phyloP scores from a whole-genome alignment of 73 alveolate genomes.

The Durusdinium trenchii region DNA sequence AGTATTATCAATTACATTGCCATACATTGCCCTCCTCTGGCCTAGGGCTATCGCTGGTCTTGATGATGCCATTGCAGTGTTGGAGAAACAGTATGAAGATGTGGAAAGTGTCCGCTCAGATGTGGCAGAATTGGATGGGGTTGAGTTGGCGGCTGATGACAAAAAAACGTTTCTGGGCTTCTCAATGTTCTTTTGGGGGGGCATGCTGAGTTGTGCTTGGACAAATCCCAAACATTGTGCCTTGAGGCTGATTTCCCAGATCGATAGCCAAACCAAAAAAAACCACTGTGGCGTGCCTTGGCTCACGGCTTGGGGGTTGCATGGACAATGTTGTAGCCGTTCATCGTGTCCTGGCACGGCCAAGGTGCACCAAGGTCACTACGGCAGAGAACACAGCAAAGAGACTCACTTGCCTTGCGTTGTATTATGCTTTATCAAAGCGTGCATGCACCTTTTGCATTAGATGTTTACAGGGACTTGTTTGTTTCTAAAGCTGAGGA shows the following conservation, averaged over 20 bases:
- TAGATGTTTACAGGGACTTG: too few species aligned
- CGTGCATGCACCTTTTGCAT: too few species aligned
- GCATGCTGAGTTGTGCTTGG: background rate
- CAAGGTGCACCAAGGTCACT: constrained; percentile 28
- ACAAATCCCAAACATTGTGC: background rate
- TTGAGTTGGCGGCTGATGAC: background rate
- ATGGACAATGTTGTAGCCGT: background rate
- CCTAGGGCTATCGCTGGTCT: background rate
- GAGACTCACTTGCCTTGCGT: background rate
- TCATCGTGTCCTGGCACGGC: background rate
- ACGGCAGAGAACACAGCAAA: background rate
- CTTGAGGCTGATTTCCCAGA: background rate
- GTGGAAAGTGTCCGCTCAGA: background rate
- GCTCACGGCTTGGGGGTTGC: background rate
- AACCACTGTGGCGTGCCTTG: background rate
- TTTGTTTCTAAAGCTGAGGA: too few species aligned
- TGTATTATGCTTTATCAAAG: too few species aligned
- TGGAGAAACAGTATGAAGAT: background rate
- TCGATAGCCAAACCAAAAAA: background rate
- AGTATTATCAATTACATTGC: background rate
- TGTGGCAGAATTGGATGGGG: background rate
- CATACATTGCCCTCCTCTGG: too few species aligned
- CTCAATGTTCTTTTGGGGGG: background rate
- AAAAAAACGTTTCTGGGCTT: background rate
- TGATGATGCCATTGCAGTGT: background rate